Base-by-base conservation (phyloP, 2,329 filamentous ascomycete species). In the Colletotrichum destructivum region DNA sequence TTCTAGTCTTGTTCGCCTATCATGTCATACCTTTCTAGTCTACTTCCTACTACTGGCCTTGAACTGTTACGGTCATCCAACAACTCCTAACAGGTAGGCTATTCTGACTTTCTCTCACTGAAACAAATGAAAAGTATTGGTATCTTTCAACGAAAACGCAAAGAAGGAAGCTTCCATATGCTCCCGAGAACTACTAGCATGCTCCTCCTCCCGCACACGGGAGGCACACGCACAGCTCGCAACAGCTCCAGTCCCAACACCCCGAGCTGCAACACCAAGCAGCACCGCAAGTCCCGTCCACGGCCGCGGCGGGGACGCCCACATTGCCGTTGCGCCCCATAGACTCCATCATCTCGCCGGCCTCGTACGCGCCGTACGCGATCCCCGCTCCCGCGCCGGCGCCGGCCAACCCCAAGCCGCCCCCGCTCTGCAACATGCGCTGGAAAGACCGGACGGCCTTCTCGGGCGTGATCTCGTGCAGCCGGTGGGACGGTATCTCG, bases 101-200 rank as follows among this genome's bases (percentile, higher is more conserved):
- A 35, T 35, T 35, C 9, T 35, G 31, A 0, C 79, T 26, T 26
- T 87, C 0, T 82, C 84, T 59, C 7, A 2, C 3, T 15, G 18
- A 1, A 12, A 2, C 2, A 55, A 21, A 12, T 1, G 18, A n/a
- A 21, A 35, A 9, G 3, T 6, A 9, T 11, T 21, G n/a, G 35
- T 56, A 23, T 56, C 5, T 0, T 21, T 12, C 4, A 15, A 4
- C 31, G n/a, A 54, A 54, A 40, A 13, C n/a, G 16, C 2, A 2
- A 2, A 42, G 35, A 23, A 16, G 40, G 7, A 2, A 23, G 21
- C 31, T 18, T 16, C 13, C 2, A 23, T 7, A 23, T 23, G 7
- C 12, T 8, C 7, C 5, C 18, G n/a, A 3, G 54, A 21, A 15
- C 31, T 16, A 38, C 21, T 6, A 42, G 13, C 35, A 57, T 13